Conservation (phyloP, 2,329 filamentous ascomycete species). For the Leptographium galeiforme region DNA sequence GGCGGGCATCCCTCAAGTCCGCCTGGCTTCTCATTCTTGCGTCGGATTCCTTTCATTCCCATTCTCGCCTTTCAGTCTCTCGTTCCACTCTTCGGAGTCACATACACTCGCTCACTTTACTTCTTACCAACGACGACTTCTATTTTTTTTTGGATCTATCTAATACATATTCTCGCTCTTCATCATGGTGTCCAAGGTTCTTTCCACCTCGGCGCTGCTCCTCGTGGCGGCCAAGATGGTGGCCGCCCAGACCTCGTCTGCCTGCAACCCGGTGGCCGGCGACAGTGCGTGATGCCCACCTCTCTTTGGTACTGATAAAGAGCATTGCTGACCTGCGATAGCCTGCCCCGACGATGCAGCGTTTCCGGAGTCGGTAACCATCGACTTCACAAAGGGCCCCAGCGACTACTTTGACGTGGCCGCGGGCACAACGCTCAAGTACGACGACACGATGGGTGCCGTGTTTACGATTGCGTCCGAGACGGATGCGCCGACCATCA, state of each 20-base stretch:
- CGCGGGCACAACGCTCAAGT: conserved; percentile 33
- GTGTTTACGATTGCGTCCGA: conserved; percentile 55
- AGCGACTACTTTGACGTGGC: conserved; percentile 40
- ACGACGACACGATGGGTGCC: conserved; percentile 33
- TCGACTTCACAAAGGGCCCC: conserved; percentile 66
- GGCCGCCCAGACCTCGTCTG: conserved; percentile 42
- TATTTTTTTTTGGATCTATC: too few relatives aligned
- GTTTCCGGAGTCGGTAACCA: conserved; percentile 45
- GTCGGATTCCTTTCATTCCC: too few relatives aligned
- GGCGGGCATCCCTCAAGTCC: too few relatives aligned
- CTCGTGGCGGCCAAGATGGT: conserved; percentile 32
- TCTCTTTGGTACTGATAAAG: background rate
- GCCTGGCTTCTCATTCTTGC: too few relatives aligned
- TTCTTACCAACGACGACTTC: too few relatives aligned
- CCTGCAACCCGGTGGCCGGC: conserved; percentile 41
- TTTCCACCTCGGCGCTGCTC: conserved; percentile 31
- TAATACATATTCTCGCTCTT: too few relatives aligned
- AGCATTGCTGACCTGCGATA: conserved; percentile 13
- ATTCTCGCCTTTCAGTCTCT: too few relatives aligned
- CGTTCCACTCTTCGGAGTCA: too few relatives aligned
- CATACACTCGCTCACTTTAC: too few relatives aligned
- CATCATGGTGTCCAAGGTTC: conserved; percentile 32
- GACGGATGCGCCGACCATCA: conserved; percentile 58
- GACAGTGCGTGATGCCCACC: conserved; percentile 14
- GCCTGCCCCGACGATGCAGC: conserved; percentile 65